phyloP scores from a whole-genome alignment of 2,329 filamentous ascomycete genomes.

The Coccinonectria pachysandricola region DNA sequence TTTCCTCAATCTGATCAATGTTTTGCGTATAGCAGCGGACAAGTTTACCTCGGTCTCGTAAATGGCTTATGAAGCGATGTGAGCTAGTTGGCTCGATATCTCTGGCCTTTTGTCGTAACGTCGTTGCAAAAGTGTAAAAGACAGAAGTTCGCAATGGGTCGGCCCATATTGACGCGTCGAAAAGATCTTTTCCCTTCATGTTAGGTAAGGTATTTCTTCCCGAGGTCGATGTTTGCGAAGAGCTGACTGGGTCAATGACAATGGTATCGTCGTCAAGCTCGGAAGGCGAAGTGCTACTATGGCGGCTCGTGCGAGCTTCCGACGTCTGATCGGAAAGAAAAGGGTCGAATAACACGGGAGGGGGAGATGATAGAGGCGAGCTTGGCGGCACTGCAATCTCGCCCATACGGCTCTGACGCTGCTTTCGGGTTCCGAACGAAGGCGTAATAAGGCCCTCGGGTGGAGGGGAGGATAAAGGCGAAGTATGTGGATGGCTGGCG shows the following conservation, averaged over 20 bases:
- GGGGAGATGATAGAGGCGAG: slow-evolving; percentile 48
- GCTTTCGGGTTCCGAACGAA: slow-evolving; percentile 15
- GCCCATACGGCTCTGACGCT: slow-evolving; percentile 12
- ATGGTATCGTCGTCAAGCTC: slow-evolving; percentile 37
- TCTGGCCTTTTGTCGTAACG: slow-evolving; percentile 52
- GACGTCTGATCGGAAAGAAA: slow-evolving; percentile 30
- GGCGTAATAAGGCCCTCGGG: slow-evolving; percentile 21
- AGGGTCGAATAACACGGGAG: slow-evolving; percentile 41
- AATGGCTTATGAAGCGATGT: slow-evolving; percentile 57
- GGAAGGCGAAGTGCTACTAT: slow-evolving; percentile 31
- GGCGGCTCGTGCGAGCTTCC: slow-evolving; percentile 24
- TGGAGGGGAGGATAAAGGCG: slow-evolving; percentile 30
- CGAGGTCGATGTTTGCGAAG: slow-evolving; percentile 28
- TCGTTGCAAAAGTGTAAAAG: slow-evolving; percentile 63
- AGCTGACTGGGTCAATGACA: slow-evolving; percentile 28
- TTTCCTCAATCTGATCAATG: slow-evolving; percentile 63
- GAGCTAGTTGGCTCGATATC: slow-evolving; percentile 54
- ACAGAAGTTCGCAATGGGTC: slow-evolving; percentile 58
- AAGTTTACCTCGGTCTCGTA: slow-evolving; percentile 57
- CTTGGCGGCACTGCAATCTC: slow-evolving; percentile 13
- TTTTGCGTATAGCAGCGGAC: slow-evolving; percentile 68
- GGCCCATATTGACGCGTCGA: slow-evolving; percentile 60
- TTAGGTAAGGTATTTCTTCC: slow-evolving; percentile 37
- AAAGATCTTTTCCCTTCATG: slow-evolving; percentile 61
- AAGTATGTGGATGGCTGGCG: slow-evolving; percentile 17